Evolutionary conservation across 768 basidiomycete genomes (phyloP).

Genomic region (Scleroderma citrinum): DNA sequence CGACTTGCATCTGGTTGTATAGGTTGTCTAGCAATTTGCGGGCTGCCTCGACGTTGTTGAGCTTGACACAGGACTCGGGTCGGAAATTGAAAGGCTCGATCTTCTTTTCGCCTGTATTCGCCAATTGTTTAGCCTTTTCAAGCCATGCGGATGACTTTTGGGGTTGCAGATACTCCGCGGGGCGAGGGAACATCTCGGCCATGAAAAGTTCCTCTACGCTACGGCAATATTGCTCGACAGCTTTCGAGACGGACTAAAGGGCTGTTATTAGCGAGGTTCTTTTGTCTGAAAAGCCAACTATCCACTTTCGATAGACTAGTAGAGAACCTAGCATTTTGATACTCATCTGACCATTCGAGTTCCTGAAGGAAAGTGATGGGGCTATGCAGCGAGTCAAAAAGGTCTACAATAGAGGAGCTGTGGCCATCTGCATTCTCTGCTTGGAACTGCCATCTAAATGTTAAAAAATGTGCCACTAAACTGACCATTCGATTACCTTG

Average conservation of each 20-base stretch:
- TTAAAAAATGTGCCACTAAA: constrained; percentile 2
- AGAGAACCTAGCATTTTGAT: constrained; percentile 85
- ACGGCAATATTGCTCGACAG: constrained; percentile 87
- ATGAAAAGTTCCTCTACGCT: constrained; percentile 86
- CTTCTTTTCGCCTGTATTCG: constrained; percentile 79
- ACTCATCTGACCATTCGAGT: constrained; percentile 88
- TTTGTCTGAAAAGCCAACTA: not conserved
- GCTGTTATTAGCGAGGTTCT: constrained; percentile 2
- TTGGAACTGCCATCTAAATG: constrained; percentile 50
- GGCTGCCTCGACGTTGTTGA: constrained; percentile 95
- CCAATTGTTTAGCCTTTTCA: constrained; percentile 76
- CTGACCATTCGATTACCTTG: constrained; percentile 43
- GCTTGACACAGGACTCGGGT: constrained; percentile 90
- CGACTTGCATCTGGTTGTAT: constrained; percentile 88
- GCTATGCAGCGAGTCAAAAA: constrained; percentile 90
- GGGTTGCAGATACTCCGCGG: constrained; percentile 70
- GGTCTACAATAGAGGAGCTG: constrained; percentile 95
- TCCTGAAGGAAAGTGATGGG: constrained; percentile 86
- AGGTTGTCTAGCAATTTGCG: constrained; percentile 88
- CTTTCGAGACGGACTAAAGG: constrained; percentile 82
- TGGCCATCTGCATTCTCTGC: constrained; percentile 75
- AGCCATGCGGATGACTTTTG: constrained; percentile 87
- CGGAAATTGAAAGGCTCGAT: constrained; percentile 94
- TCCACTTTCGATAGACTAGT: constrained; percentile 81
- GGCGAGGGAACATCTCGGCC: constrained; percentile 90